Evolutionary conservation across 768 basidiomycete genomes (phyloP).

Genomic region (Rhizopogon vinicolor): DNA sequence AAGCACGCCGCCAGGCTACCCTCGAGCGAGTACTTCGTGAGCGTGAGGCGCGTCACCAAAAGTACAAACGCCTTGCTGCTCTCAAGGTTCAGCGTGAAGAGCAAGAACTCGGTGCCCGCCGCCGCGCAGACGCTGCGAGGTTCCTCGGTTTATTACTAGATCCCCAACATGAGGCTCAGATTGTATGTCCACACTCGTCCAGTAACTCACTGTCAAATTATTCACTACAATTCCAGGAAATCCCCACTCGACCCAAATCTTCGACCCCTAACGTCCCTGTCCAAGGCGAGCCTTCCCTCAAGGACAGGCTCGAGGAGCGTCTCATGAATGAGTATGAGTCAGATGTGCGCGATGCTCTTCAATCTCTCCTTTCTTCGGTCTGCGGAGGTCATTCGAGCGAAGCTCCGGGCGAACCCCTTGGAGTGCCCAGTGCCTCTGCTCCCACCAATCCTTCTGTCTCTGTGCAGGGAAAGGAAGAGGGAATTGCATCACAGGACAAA

Average conservation of each 20-base stretch:
- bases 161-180: background rate
- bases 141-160: background rate
- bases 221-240: background rate
- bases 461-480: background rate
- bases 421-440: background rate
- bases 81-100: background rate
- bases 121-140: too few relatives aligned
- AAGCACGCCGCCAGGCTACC: background rate
- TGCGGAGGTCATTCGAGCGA: background rate
- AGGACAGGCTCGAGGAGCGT: background rate
- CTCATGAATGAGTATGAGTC: slow-evolving; percentile 2
- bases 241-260: background rate
- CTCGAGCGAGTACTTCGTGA: background rate
- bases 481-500: background rate
- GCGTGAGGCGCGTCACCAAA: background rate
- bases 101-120: background rate
- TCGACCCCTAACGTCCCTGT: background rate
- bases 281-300: background rate
- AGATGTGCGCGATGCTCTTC: background rate
- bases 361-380: background rate
- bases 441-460: background rate
- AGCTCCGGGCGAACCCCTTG: background rate
- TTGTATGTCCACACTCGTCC: background rate
- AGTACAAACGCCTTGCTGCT: background rate
- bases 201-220: background rate